Evolutionary conservation across 352 stramenopile species (phyloP), one percentile per base, ranked within the genome.

Genomic region (Phytophthora fragariae): DNA sequence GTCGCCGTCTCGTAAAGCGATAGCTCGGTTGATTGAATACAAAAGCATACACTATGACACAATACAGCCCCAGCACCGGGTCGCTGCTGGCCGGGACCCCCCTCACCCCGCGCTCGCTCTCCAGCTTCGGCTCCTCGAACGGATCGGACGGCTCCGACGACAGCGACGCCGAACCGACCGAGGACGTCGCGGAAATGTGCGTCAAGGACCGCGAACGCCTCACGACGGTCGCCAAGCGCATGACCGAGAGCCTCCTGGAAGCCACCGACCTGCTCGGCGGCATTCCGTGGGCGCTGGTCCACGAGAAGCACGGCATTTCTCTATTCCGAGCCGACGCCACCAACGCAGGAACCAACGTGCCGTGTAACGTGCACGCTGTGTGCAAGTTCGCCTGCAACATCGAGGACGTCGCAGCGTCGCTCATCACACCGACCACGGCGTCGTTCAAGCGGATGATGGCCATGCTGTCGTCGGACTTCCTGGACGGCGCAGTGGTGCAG

Each of bases 391-490:
- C 78, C 14, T 88, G 85, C 53, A 75, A 91, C 31, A 95, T 96
- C 67, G 81, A 94, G 64, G 86, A 96, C 72, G 86, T 96, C 12
- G 86, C 89, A 58, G 81, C 90, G 65, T 93, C 85, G 14, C 87
- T 96, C 70, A 92, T 96, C 72, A 94, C 88, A 21, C 88, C 67
- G 35, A 88, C 86, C 8, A 95, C 88, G n/a, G 73, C 82, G 35
- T 81, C 85, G 59, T 96, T 93, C 77, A 95, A 93, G 69, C 81
- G 80, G 50, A 96, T 95, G 89, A 96, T 96, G 89, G 55, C 72
- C 62, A 89, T 92, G 78, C 73, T 96, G 27, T 94, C 86, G 55
- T 93, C 85, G 27, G 89, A 96, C 60, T 96, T 96, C 67, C 57
- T 95, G 24, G 89, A 96, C 63, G 89, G 88, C 49, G 88, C 88